Conservation (phyloP, 345 rosid genomes). For the Brassica rapa region DNA sequence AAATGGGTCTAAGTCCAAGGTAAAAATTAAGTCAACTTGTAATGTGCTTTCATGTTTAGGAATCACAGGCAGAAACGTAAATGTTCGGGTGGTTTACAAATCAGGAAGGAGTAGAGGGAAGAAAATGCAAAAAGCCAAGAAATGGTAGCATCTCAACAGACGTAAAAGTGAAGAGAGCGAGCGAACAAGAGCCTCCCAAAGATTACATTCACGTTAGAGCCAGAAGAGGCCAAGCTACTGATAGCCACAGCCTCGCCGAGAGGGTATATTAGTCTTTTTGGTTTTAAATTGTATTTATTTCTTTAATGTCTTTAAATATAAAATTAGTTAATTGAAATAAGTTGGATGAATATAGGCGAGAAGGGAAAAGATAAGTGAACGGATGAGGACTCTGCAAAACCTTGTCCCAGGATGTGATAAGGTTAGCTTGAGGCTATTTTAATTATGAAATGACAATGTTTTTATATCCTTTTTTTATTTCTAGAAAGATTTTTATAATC, state of each 20-base stretch:
- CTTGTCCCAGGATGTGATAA: slow-evolving; percentile 89
- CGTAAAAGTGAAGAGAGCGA: slow-evolving; percentile 42
- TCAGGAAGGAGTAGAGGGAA: slow-evolving; percentile 49
- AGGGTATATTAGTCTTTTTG: slow-evolving; percentile 51
- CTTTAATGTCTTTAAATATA: neutral
- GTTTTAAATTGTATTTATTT: neutral
- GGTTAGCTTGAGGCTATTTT: slow-evolving; percentile 39
- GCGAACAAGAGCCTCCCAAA: slow-evolving; percentile 47
- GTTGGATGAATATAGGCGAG: slow-evolving; percentile 49
- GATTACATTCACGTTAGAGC: slow-evolving; percentile 86
- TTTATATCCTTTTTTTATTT: neutral
- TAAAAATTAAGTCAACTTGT: slow-evolving; percentile 15
- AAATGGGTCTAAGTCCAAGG: slow-evolving; percentile 47
- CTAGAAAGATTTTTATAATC: slow-evolving; percentile 27
- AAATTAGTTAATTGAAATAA: neutral
- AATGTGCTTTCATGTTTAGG: neutral
- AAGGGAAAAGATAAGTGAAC: slow-evolving; percentile 75
- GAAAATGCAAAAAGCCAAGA: slow-evolving; percentile 54
- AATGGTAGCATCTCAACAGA: slow-evolving; percentile 28
- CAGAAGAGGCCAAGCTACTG: slow-evolving; percentile 79
- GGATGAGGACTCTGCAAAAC: slow-evolving; percentile 61
- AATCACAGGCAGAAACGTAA: neutral
- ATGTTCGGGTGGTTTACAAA: neutral
- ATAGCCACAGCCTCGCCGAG: slow-evolving; percentile 56
- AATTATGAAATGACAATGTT: neutral